Evolutionary conservation across 2,329 filamentous ascomycete genomes (phyloP).

Genomic region (Rosellinia necatrix): DNA sequence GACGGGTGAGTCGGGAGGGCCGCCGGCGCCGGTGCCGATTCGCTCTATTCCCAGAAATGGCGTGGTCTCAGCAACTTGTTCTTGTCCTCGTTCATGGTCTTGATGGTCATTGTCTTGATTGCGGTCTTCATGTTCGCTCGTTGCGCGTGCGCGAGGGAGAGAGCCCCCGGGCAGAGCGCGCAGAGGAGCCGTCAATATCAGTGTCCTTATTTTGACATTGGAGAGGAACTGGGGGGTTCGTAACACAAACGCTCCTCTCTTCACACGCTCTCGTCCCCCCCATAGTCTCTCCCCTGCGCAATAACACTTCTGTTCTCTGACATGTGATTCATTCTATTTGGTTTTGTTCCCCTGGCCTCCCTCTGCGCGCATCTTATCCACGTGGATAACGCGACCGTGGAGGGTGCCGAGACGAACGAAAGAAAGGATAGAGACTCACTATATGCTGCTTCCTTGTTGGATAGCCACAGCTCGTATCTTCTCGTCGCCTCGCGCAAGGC

Average conservation of each 20-base stretch:
- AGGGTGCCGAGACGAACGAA: slow-evolving; percentile 6
- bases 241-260: too few species aligned
- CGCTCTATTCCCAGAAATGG: slow-evolving; percentile 75
- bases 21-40: slow-evolving; percentile 58
- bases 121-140: slow-evolving; percentile 9
- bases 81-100: slow-evolving; percentile 31
- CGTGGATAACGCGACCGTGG: neutral
- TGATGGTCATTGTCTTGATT: slow-evolving; percentile 22
- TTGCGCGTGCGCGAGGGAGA: slow-evolving; percentile 23
- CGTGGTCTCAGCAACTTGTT: slow-evolving; percentile 64
- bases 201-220: slow-evolving; percentile 12
- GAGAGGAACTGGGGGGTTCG: slow-evolving; percentile 2
- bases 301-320: too few species aligned
- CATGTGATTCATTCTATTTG: too few species aligned
- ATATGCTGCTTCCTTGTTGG: slow-evolving; percentile 54
- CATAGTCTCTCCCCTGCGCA: too few species aligned
- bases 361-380: neutral
- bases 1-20: slow-evolving; percentile 50
- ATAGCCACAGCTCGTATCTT: slow-evolving; percentile 70
- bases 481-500: slow-evolving; percentile 77
- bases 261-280: neutral
- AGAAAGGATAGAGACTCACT: slow-evolving; percentile 50
- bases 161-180: slow-evolving; percentile 12
- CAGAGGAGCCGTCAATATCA: slow-evolving; percentile 24
- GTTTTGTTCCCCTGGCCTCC: neutral